Base-by-base conservation (phyloP, 306 rosid species). In the Geum urbanum region DNA sequence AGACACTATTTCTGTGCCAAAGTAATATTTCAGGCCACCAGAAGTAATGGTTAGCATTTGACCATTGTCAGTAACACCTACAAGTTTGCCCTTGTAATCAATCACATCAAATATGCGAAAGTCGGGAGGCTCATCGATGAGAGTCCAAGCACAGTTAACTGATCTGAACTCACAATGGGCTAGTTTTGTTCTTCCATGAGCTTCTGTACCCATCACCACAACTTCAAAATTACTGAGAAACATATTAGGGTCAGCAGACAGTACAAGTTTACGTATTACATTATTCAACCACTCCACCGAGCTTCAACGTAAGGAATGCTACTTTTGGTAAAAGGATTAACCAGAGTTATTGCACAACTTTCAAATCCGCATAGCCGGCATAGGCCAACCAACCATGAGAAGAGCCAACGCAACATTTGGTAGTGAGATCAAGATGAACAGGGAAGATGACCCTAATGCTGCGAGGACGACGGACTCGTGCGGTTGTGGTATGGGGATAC, bases 301-400 rank as follows among this genome's bases (percentile, higher is more conserved):
- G 37, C 37, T 32, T 32, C 37, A 32, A 3, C 37, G 37, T n/a
- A n/a, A n/a, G 64, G 64, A 54, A 69, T 49, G 41, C 8, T 0
- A 18, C 27, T 40, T 41, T 4, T 41, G 41, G 64, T 12, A 13
- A 52, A 49, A 18, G n/a, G 71, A 46, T 67, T 49, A 32, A 67
- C 9, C 19, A 41, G 39, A 5, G 24, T 54, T 8, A 41, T 6
- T 20, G 2, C 63, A 13, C 14, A n/a, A n/a, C 7, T 18, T 12
- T 39, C 4, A 1, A 0, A 24, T 41, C 48, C n/a, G n/a, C n/a
- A n/a, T n/a, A n/a, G 12, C 20, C 63, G 0, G 27, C 45, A 22
- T 4, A 69, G 54, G 40, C 72, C 62, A 54, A 7, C 63, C 40
- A 53, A 39, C 63, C 43, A 19, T 40, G 53, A 37, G 73, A 54